A percentile compares a stretch with the other conserved stretches of the same genome.
These are phyloP conservation scores for Lepraria neglecta DNA, from an alignment of 495 filamentous ascomycete genomes.

Conservation along the genomic window DNA sequence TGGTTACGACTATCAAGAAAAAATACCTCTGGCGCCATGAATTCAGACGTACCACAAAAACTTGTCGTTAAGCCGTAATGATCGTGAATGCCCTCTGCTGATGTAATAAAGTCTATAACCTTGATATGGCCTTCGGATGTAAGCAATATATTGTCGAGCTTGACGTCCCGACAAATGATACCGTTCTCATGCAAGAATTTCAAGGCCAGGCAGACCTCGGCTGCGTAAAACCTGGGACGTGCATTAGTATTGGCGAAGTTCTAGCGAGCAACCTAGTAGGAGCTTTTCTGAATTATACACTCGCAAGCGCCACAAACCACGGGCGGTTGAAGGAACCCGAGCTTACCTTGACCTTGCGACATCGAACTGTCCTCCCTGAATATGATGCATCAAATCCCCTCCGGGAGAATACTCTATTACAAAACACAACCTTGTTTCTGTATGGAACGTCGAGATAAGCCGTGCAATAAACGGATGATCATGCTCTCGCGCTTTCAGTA, in stretches of 20 bases:
- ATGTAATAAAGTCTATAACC: slow-evolving; percentile 8
- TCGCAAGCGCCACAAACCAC: neutral
- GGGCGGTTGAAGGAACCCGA: neutral
- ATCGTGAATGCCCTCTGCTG: slow-evolving; percentile 7
- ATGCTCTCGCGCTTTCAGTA: slow-evolving; percentile 91
- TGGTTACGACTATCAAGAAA: neutral
- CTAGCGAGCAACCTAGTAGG: neutral
- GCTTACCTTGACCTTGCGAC: neutral
- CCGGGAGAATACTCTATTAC: slow-evolving; percentile 98
- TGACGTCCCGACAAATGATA: slow-evolving; percentile 31
- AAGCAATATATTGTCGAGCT: slow-evolving; percentile 33
- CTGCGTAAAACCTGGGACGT: slow-evolving; percentile 14
- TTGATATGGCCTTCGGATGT: slow-evolving; percentile 18
- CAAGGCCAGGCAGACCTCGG: slow-evolving; percentile 13
- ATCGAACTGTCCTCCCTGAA: slow-evolving; percentile 87
- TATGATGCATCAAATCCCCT: slow-evolving; percentile 96
- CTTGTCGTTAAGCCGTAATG: neutral
- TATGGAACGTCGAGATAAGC: slow-evolving; percentile 94
- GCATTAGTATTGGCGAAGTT: neutral
- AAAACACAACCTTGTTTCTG: slow-evolving; percentile 93
- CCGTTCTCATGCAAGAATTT: slow-evolving; percentile 11
- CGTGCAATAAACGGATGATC: slow-evolving; percentile 89
- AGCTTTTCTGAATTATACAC: neutral
- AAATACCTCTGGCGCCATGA: slow-evolving; percentile 93
- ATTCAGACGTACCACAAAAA: slow-evolving; percentile 96